A percentile compares a stretch with the other conserved stretches of the same genome.
Conservation (phyloP, 2,329 filamentous ascomycete genomes). For the Trichoderma gracile region DNA sequence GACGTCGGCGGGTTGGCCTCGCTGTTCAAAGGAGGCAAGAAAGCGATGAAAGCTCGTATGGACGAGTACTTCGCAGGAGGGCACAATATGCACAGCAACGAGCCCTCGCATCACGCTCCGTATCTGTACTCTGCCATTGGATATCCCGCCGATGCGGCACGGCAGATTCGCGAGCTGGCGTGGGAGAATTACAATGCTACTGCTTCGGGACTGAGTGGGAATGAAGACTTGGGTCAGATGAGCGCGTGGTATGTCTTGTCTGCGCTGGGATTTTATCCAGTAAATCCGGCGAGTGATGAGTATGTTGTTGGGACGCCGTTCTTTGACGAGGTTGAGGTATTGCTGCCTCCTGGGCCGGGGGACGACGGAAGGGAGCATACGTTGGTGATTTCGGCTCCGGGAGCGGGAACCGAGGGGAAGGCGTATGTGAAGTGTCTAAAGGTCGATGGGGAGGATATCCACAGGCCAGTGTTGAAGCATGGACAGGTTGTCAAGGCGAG, state of each 20-base stretch:
- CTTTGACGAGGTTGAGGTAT: conserved; percentile 46
- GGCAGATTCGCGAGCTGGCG: conserved; percentile 35
- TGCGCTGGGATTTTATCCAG: conserved; percentile 49
- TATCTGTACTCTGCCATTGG: conserved; percentile 49
- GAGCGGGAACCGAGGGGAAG: conserved; percentile 39
- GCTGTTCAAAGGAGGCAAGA: conserved; percentile 41
- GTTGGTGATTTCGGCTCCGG: conserved; percentile 45
- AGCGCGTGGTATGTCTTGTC: conserved; percentile 52
- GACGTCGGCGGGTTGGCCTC: conserved; percentile 44
- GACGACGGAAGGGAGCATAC: conserved; percentile 27
- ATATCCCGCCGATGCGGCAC: conserved; percentile 42
- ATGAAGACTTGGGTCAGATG: conserved; percentile 53
- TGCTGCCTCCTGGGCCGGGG: conserved; percentile 37
- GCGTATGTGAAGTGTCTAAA: conserved; percentile 44
- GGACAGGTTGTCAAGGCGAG: conserved; percentile 42
- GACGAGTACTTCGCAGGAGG: conserved; percentile 48
- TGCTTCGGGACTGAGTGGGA: conserved; percentile 47
- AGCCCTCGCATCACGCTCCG: conserved; percentile 50
- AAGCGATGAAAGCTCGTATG: conserved; percentile 44
- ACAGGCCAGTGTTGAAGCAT: conserved; percentile 43
- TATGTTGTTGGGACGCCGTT: conserved; percentile 50
- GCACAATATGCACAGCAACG: conserved; percentile 51
- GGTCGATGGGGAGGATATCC: conserved; percentile 42
- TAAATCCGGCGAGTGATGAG: conserved; percentile 47
- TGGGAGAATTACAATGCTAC: conserved; percentile 47